Conservation (phyloP, 192 early-diverging fungal genomes). For the Haplosporangium gracile region DNA sequence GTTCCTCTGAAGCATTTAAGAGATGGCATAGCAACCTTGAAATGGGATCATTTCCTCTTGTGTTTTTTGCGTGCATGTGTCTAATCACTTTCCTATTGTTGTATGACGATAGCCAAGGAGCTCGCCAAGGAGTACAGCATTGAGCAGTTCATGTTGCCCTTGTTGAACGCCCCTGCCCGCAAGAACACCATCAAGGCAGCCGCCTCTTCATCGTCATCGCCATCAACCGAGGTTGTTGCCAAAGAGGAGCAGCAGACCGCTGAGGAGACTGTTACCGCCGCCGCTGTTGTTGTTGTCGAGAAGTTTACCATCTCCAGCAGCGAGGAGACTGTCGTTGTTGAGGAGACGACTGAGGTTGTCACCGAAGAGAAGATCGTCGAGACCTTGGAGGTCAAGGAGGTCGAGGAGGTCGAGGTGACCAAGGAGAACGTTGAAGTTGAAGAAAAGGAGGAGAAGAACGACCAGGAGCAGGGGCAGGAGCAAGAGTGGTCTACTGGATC, state of each 20-base stretch:
- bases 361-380: not conserved
- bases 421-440: not conserved
- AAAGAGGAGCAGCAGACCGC: slow-evolving; percentile 5
- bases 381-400: not conserved
- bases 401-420: not conserved
- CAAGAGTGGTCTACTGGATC: not conserved
- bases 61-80: no score
- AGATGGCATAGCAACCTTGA: not conserved
- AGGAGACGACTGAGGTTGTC: slow-evolving; percentile 6
- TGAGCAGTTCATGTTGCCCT: slow-evolving; percentile 29
- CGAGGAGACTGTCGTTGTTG: slow-evolving; percentile 5
- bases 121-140: slow-evolving; percentile 37
- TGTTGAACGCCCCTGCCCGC: slow-evolving; percentile 33
- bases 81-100: not conserved
- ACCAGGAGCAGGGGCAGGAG: slow-evolving; percentile 10
- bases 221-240: not conserved
- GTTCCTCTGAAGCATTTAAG: not conserved
- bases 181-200: slow-evolving; percentile 20
- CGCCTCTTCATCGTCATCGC: slow-evolving; percentile 4
- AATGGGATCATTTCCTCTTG: not conserved
- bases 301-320: not conserved
- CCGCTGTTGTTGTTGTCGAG: slow-evolving; percentile 7
- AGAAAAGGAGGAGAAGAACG: not conserved
- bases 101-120: slow-evolving; percentile 15
- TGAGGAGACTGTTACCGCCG: slow-evolving; percentile 1